A percentile compares a stretch with the other conserved stretches of the same genome.
phyloP scores from a whole-genome alignment of 169 alveolate species.

The Cryptosporidium viatorum region DNA sequence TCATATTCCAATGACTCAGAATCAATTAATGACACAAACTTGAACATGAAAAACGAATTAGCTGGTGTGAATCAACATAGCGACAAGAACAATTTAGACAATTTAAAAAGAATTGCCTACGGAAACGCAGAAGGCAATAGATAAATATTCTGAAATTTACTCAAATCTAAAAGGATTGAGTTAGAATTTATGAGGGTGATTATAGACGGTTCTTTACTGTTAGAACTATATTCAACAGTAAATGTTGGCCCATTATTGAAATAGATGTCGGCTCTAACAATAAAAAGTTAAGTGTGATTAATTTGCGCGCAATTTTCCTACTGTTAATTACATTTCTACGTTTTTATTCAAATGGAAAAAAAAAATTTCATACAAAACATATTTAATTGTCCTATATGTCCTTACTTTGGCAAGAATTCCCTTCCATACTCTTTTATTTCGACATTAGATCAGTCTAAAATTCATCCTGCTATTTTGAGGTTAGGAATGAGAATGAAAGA shows the following conservation, averaged over 20 bases:
- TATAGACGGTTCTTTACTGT: background rate
- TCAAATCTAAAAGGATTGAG: slow-evolving; percentile 8
- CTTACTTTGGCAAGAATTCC: slow-evolving; percentile 20
- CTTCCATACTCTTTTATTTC: slow-evolving; percentile 23
- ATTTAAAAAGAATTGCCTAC: background rate
- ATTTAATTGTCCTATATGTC: slow-evolving; percentile 30
- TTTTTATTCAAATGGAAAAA: slow-evolving; percentile 13
- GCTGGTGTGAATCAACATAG: background rate
- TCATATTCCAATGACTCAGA: background rate
- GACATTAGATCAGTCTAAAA: slow-evolving; percentile 75
- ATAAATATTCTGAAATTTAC: background rate
- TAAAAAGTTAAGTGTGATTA: background rate
- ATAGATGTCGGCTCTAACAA: background rate
- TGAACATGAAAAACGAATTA: background rate
- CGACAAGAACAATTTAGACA: background rate
- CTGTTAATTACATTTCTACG: background rate
- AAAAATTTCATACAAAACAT: slow-evolving; percentile 36
- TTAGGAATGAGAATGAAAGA: slow-evolving; percentile 81
- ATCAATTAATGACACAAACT: background rate
- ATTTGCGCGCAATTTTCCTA: background rate
- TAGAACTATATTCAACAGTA: background rate
- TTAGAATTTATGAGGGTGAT: background rate
- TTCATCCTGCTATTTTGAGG: slow-evolving; percentile 80
- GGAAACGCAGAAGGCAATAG: background rate
- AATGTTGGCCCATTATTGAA: background rate